Base-by-base conservation (phyloP, 495 filamentous ascomycete genomes). In the Bacidia gigantensis region DNA sequence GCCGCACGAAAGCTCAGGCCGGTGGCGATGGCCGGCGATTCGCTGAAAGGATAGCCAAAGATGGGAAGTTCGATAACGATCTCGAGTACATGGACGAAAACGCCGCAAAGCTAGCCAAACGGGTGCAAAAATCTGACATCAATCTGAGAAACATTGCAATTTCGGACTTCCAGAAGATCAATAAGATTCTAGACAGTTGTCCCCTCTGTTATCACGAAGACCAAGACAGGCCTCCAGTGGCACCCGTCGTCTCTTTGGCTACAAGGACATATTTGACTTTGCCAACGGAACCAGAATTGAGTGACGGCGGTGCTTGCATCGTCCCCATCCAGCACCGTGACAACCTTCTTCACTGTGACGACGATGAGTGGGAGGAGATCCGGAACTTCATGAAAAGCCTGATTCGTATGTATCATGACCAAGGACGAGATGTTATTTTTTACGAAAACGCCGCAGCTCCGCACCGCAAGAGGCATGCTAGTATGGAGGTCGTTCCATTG, bases 361-460 rank as follows among this genome's bases (percentile, higher is more conserved):
- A 97, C 62, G 93, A 97, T 60, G 92, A 98, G 65, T 98, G 93
- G 92, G 92, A 98, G 59, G 92, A 98, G 63, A 86, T 98, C 38
- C 83, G 89, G 42, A 98, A 98, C 66, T 98, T 98, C 67, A 97
- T 97, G 89, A 98, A 98, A 69, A 84, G 78, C 61, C 76, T 98
- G 26, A 96, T 82, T 1, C 80, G 89, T 45, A 79, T 94, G 79
- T 97, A 97, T 65, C 85, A 89, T 67, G 82, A 87, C 24, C 88
- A 92, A 61, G 87, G 85, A 24, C 81, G 83, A 35, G 86, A 88
- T 60, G 93, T 97, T 2, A 71, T 98, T 47, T 98, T 98, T 71
- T 97, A 97, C 72, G 92, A 98, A 59, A 96, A 96, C 61, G 92
- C 93, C 10, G 89, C 88, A 5, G 76, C 80, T 1, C 86, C 84